Base-by-base conservation (phyloP, 2,329 filamentous ascomycete genomes). In the Penicillium palitans region DNA sequence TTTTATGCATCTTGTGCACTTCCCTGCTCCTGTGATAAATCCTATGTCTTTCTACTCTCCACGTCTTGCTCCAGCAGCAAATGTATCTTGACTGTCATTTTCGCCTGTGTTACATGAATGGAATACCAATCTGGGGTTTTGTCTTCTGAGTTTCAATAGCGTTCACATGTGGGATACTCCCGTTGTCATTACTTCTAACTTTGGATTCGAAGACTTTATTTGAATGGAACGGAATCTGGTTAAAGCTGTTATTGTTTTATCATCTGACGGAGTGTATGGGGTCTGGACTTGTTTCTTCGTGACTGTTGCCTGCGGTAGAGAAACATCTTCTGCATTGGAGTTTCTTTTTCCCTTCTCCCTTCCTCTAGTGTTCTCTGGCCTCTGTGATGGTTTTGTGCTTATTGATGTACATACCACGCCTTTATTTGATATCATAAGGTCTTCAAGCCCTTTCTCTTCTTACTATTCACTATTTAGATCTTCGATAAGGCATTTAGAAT, bases 1-100 rank as follows among this genome's bases (percentile, higher is more conserved):
- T 50, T 44, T 41, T 50, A 45, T 57, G 42, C 50, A 58, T 61
- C 35, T 52, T 41, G 15, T 52, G 37, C 46, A 33, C 37, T 61
- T 59, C 33, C 58, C 41, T 55, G 56, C 45, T 54, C 49, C 41
- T 46, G 21, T 66, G 63, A 66, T 61, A 60, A 65, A 58, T 53
- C 55, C 53, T 41, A n/a, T 57, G 39, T 58, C 39, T 55, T 52
- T 40, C 44, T 52, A 44, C 42, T 57, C 41, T 57, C 33, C 25
- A 7, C 41, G 55, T 54, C 46, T 61, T 64, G 29, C 53, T 40
- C 42, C 31, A 52, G 46, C 44, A 49, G 54, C 60, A 61, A 58
- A 55, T 67, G 59, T 62, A 60, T 62, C 55, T 50, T 61, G 62
- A 58, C 58, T 39, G 59, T 60, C 59, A 53, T 61, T 60, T 52